Conservation (phyloP, 2,329 filamentous ascomycete species). For the Pseudogymnoascus sp. region DNA sequence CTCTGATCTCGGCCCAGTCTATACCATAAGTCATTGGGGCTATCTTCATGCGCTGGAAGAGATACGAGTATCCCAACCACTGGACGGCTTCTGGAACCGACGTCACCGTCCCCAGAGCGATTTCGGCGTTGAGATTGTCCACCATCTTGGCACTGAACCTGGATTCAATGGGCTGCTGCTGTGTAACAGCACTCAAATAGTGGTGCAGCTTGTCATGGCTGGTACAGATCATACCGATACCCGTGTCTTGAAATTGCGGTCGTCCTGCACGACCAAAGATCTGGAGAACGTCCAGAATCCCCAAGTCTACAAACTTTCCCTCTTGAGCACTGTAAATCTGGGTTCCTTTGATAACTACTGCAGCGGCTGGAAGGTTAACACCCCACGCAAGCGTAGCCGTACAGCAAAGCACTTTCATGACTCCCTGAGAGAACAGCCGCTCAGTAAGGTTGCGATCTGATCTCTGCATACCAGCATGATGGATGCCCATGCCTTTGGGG, state of each 20-base stretch:
- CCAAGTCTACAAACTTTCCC: slow-evolving; percentile 91
- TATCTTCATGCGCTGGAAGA: slow-evolving; percentile 92
- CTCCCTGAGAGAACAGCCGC: slow-evolving; percentile 77
- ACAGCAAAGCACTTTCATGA: slow-evolving; percentile 97
- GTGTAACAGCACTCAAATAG: slow-evolving; percentile 86
- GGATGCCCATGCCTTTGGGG: slow-evolving; percentile 84
- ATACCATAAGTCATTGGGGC: slow-evolving; percentile 92
- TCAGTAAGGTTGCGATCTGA: slow-evolving; percentile 96
- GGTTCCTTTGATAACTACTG: slow-evolving; percentile 96
- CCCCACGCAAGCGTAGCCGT: slow-evolving; percentile 97
- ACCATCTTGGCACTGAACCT: slow-evolving; percentile 88
- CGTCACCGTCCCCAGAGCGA: slow-evolving; percentile 87
- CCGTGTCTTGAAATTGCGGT: slow-evolving; percentile 94
- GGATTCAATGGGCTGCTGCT: slow-evolving; percentile 96
- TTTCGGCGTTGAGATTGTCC: slow-evolving; percentile 94
- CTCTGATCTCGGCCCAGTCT: slow-evolving; percentile 80
- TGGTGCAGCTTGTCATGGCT: slow-evolving; percentile 89
- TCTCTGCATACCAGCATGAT: slow-evolving; percentile 94
- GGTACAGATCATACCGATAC: slow-evolving; percentile 97
- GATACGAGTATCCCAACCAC: slow-evolving; percentile 96
- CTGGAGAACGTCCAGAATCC: slow-evolving; percentile 92
- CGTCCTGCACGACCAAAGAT: slow-evolving; percentile 98
- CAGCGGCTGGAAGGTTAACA: slow-evolving; percentile 94
- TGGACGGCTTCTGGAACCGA: slow-evolving; percentile 89
- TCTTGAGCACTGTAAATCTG: slow-evolving; percentile 95